Evolutionary conservation across 345 rosid genomes (phyloP).

Genomic region (Gossypium sturtianum): DNA sequence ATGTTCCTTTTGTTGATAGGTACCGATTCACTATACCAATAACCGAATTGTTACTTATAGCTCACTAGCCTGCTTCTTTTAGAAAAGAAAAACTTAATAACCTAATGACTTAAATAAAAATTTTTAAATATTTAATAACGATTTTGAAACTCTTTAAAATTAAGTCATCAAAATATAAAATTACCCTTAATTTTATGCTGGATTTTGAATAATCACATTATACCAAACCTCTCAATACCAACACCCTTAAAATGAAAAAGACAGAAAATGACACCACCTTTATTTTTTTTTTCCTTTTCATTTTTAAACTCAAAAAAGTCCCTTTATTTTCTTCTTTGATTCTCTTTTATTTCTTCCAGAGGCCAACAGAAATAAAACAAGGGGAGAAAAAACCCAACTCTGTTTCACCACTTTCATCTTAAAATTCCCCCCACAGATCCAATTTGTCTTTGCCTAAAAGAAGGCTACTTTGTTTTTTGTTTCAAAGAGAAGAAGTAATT

Average conservation of each 20-base stretch:
- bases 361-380: neutral
- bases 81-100: too few species aligned
- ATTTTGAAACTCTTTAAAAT: too few species aligned
- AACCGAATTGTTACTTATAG: too few species aligned
- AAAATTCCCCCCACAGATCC: neutral
- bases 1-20: too few species aligned
- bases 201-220: neutral
- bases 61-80: too few species aligned
- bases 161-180: too few species aligned
- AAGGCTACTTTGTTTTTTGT: neutral
- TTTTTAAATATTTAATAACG: accelerated
- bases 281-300: neutral
- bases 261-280: too few species aligned
- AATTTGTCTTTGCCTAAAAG: neutral
- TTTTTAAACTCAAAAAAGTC: neutral
- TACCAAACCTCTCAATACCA: neutral
- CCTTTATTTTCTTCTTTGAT: neutral
- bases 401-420: neutral
- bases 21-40: too few species aligned
- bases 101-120: accelerated
- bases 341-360: neutral
- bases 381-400: neutral
- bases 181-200: neutral
- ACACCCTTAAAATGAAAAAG: too few species aligned
- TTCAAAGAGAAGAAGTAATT: neutral